Evolutionary conservation across 1,284 basidiomycete species (phyloP).

Genomic region (Fistulinella staudtii): DNA sequence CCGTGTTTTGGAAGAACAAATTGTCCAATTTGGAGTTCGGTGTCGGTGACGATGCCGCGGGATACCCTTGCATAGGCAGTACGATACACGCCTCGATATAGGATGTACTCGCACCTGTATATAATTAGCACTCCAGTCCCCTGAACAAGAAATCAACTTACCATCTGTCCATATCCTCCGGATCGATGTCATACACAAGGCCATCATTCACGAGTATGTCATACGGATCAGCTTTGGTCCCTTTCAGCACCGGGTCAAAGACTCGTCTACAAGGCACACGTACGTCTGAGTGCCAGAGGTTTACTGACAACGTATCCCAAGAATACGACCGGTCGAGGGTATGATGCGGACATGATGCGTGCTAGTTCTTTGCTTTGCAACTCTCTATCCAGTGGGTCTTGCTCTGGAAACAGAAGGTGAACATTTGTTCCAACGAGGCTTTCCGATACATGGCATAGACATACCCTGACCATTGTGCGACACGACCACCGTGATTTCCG

Average conservation of each 20-base stretch:
- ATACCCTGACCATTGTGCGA: slow-evolving; percentile 90
- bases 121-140: not conserved
- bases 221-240: slow-evolving; percentile 70
- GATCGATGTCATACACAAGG: slow-evolving; percentile 70
- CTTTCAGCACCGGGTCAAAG: slow-evolving; percentile 12
- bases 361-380: slow-evolving; percentile 84
- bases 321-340: slow-evolving; percentile 81
- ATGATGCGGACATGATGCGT: slow-evolving; percentile 69
- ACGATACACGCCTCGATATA: slow-evolving; percentile 79
- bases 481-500: slow-evolving; percentile 77
- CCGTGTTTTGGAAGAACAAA: slow-evolving; percentile 70
- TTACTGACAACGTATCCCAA: slow-evolving; percentile 85
- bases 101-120: slow-evolving; percentile 82
- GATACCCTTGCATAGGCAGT: slow-evolving; percentile 74
- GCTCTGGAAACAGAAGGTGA: slow-evolving; percentile 46
- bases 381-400: slow-evolving; percentile 85
- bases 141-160: slow-evolving; percentile 28
- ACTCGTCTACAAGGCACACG: slow-evolving; percentile 22
- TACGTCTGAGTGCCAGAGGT: slow-evolving; percentile 69
- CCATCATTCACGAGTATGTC: slow-evolving; percentile 77
- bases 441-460: slow-evolving; percentile 1
- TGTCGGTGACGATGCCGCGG: slow-evolving; percentile 69
- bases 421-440: not conserved
- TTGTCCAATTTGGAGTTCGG: slow-evolving; percentile 76
- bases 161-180: slow-evolving; percentile 70